Evolutionary conservation across 78 protist species (phyloP).

Genomic region (Polysphondylium violaceum): DNA sequence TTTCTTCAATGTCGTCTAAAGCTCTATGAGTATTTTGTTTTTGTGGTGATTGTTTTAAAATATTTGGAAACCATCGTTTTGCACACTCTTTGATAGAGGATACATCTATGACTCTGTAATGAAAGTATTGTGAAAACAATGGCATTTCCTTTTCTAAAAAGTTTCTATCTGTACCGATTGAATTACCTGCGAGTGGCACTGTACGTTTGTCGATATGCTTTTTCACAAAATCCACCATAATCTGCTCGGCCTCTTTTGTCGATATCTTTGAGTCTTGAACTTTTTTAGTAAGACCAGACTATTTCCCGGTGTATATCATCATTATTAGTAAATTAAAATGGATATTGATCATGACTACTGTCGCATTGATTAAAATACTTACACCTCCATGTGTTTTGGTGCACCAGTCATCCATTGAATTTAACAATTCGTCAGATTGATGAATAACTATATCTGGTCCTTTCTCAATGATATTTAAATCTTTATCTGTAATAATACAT

Average conservation of each 20-base stretch:
- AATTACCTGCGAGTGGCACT: slow-evolving; percentile 64
- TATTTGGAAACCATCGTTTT: slow-evolving; percentile 68
- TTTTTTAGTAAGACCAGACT: slow-evolving; percentile 65
- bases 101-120: slow-evolving; percentile 78
- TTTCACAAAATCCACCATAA: slow-evolving; percentile 45
- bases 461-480: slow-evolving; percentile 56
- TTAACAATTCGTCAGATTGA: slow-evolving; percentile 1
- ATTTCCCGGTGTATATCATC: not conserved
- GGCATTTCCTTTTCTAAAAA: slow-evolving; percentile 77
- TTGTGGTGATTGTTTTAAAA: slow-evolving; percentile 7
- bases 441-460: slow-evolving; percentile 62
- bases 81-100: slow-evolving; percentile 57
- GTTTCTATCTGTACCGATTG: slow-evolving; percentile 50
- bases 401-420: slow-evolving; percentile 79
- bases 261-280: slow-evolving; percentile 56
- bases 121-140: slow-evolving; percentile 31
- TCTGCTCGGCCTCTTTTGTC: slow-evolving; percentile 46
- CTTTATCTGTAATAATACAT: slow-evolving; percentile 48
- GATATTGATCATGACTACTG: not conserved
- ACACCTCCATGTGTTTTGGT: slow-evolving; percentile 68
- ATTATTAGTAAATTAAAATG: not conserved
- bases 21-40: slow-evolving; percentile 32
- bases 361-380: not conserved
- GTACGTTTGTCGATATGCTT: slow-evolving; percentile 35
- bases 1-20: slow-evolving; percentile 61